Evolutionary conservation across 176 grass and related monocot genomes (phyloP), one percentile per base, ranked within the genome.

Genomic region (Dactylis glomerata): DNA sequence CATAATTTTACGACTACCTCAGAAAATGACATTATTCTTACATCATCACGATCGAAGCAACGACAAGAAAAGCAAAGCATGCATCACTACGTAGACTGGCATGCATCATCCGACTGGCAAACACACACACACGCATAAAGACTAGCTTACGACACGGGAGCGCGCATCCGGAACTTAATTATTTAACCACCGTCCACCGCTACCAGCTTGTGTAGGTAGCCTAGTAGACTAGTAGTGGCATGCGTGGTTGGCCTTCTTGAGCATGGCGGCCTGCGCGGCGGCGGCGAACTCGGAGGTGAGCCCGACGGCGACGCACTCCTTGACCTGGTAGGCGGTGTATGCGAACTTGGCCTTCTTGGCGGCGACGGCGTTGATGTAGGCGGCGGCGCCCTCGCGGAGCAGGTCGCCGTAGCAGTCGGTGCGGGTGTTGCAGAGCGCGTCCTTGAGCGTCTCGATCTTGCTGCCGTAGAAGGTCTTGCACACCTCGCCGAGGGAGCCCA

Each of bases 291-390:
- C 37, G 33, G 96, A 93, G 44, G 79, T 89, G 73, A 91, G 73
- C 3, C 52, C 83, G 42, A 82, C 15, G 77, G 79, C 74, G 76
- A 98, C 24, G 27, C 89, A 82, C 16, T 87, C 80, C 85, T 88
- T 83, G 41, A 98, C 96, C 66, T 98, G 91, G 52, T 92, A 77
- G 45, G 76, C 80, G 50, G 44, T 79, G 85, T 90, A 90, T 34
- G 89, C 83, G 83, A 87, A 90, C 52, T 82, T 58, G 8, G 59
- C 41, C 58, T 86, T 65, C 20, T 67, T 41, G 75, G 86, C 64
- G 56, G 84, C 92, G 66, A 93, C 15, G 74, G 96, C 87, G 87
- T 98, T 98, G 87, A 98, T 94, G 65, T 87, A 94, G 0, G 96
- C 87, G 37, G 96, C 96, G 37, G 96, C 91, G 59, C 93, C 96